Percentiles rank a stretch among this genome's conserved stretches.
Evolutionary conservation across 2,329 filamentous ascomycete species (phyloP).

Genomic region (Uncinocarpus reesii): DNA sequence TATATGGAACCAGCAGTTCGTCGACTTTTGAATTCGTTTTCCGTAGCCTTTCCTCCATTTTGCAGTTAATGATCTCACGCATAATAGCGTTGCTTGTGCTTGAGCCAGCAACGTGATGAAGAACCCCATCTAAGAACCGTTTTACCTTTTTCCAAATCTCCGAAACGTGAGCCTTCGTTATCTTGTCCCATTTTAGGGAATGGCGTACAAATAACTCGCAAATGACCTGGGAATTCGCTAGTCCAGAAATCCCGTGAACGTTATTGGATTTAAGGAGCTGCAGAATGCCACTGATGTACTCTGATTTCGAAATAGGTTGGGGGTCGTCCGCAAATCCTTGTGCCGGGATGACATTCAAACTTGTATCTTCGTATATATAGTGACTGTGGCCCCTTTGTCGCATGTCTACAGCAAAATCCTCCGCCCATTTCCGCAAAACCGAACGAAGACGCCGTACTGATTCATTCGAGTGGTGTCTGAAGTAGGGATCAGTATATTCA

Average conservation of each 20-base stretch:
- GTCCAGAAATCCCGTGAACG: conserved; percentile 29
- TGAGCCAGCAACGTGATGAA: conserved; percentile 18
- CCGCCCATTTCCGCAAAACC: conserved; percentile 18
- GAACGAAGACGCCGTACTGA: conserved; percentile 19
- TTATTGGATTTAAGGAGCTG: conserved; percentile 16
- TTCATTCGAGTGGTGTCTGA: conserved; percentile 15
- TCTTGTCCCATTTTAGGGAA: conserved; percentile 26
- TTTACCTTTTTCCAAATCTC: conserved; percentile 18
- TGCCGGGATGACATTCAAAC: not conserved
- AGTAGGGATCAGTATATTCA: conserved; percentile 21
- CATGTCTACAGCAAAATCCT: conserved; percentile 20
- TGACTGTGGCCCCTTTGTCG: conserved; percentile 19
- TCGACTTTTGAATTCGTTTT: conserved; percentile 18
- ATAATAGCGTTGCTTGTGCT: conserved; percentile 17
- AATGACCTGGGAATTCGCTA: conserved; percentile 33
- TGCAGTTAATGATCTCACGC: conserved; percentile 18
- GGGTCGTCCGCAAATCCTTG: conserved; percentile 15
- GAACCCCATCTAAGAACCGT: conserved; percentile 17
- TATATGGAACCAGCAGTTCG: conserved; percentile 20
- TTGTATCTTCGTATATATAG: conserved; percentile 16
- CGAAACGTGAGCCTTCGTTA: conserved; percentile 22
- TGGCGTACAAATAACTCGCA: conserved; percentile 35
- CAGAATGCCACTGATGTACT: conserved; percentile 15
- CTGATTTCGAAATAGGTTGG: conserved; percentile 15
- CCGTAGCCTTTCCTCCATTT: conserved; percentile 16